Evolutionary conservation across 2,329 filamentous ascomycete genomes (phyloP), one percentile per base, ranked within the genome.

Genomic region (Hortaea werneckii): DNA sequence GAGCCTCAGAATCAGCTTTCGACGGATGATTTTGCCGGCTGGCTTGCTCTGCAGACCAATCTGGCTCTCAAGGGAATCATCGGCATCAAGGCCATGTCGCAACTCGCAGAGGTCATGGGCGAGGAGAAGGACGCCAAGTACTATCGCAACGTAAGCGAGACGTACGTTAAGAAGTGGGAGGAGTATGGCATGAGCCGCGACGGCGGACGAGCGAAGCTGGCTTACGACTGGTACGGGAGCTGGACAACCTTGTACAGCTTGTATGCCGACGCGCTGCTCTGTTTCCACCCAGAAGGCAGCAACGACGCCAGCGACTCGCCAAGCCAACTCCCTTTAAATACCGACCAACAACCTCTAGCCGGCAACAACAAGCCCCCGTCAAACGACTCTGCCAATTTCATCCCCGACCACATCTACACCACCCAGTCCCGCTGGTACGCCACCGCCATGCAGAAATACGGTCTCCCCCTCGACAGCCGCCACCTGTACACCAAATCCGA

Each of bases 231-330:
- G 72, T 83, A 84, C 53, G 84, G 84, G 10, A 86, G 82, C 42
- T 89, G 85, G 84, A 87, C 85, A 5, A 87, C 83, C 0, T 74
- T 94, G 32, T 94, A 94, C 71, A 90, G 88, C 60, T 74, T 94
- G 27, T 94, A 87, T 66, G 79, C 82, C 10, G 87, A 94, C 66
- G 79, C 78, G 28, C 72, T 90, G 20, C 77, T 92, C 30, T 92
- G 86, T 67, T 92, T 92, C 71, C 85, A 89, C 57, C 72, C 52
- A 69, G 27, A 45, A 28, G 32, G 32, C n/a, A 9, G 32, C 9
- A 20, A 20, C 20, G 20, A 20, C 20, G 20, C 20, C 20, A 20
- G 20, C 20, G 20, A 20, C 20, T 20, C 20, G 20, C 20, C 20
- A 20, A 20, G 2, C 20, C 20, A 20, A 20, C 20, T 20, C 20